Base-by-base conservation (phyloP, 495 filamentous ascomycete genomes). In the Neurospora sp. region DNA sequence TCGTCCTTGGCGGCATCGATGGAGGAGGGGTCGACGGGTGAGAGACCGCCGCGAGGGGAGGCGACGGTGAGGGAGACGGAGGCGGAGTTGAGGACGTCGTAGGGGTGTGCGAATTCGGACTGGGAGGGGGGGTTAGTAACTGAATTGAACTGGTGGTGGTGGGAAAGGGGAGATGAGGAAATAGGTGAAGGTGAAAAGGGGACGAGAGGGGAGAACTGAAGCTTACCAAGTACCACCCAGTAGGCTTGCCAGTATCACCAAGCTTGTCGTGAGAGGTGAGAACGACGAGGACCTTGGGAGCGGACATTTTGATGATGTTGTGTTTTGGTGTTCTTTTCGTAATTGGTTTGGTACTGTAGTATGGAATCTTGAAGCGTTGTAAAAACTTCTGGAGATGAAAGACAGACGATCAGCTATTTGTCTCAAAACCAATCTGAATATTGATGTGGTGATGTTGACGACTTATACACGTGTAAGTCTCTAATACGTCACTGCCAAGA, bases 41-140 rank as follows among this genome's bases (percentile, higher is more conserved):
- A 89, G 31, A 81, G 84, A 73, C 92, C 91, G 71, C 92, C 92
- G 6, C 82, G 81, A 2, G 92, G 92, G 1, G 91, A 92, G 72
- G 90, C 91, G 35, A 92, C 82, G 42, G 83, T 85, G 18, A 93
- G 79, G 22, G 87, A 80, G 72, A 82, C 79, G 75, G 89, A 84
- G n/a, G 84, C 81, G 20, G 82, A 74, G 0, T 69, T 68, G 41
- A 93, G 85, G 68, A 88, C 83, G 74, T 89, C 78, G 77, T 89
- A 89, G 3, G 91, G 90, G 79, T 93, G 91, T 37, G 91, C 87
- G 75, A 93, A 86, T 76, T 94, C 91, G 71, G 91, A 88, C 89
- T 72, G n/a, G 68, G 70, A 27, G 12, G 61, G 22, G 27, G 61
- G n/a, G 27, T 27, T 18, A 27, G 72, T 22, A 12, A n/a, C 27